Evolutionary conservation across 108 stramenopile genomes (phyloP), one percentile per base, ranked within the genome.

Genomic region (Halocafeteria seosinensis): DNA sequence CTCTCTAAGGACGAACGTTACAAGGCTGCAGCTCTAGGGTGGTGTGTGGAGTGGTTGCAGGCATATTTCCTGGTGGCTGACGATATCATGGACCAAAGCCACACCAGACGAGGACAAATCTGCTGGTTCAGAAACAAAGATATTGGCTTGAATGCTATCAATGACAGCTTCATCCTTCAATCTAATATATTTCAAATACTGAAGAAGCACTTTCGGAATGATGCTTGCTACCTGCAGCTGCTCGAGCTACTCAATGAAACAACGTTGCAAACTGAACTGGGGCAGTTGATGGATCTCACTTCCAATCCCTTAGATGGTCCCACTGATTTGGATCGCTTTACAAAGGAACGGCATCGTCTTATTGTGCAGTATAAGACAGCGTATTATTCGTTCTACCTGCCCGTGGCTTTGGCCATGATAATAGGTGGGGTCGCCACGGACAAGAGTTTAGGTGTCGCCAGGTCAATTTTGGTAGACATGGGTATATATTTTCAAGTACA

Each of bases 401-500:
- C 88, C 62, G 66, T 83, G 67, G 92, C 92, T 69, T 65, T 84
- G 76, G 89, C 84, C 75, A 62, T 88, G 74, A 75, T 74, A 55
- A 42, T 75, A 55, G 59, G 73, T 11, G 82, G 80, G 26, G 73
- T 78, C 2, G 37, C 55, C 21, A 50, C 75, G 31, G 62, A 37
- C 17, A 38, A 24, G 25, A 38, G n/a, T 60, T 42, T 67, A 65
- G 53, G 65, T 33, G 66, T 75, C 32, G 87, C 87, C 0, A 75
- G 83, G 28, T 77, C 76, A 26, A 79, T 89, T 50, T 78, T 81
- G 68, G 71, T 85, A 68, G 74, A 75, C 38, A 85, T 99, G 78
- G 98, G 98, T 24, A 89, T 87, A 63, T 96, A 95, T 86, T 99
- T 99, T 71, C 98, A 99, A 76, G 85, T 92, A 51, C 95, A 96